Evolutionary conservation across 2,329 filamentous ascomycete species (phyloP).

Genomic region (Phialophora verrucosa): DNA sequence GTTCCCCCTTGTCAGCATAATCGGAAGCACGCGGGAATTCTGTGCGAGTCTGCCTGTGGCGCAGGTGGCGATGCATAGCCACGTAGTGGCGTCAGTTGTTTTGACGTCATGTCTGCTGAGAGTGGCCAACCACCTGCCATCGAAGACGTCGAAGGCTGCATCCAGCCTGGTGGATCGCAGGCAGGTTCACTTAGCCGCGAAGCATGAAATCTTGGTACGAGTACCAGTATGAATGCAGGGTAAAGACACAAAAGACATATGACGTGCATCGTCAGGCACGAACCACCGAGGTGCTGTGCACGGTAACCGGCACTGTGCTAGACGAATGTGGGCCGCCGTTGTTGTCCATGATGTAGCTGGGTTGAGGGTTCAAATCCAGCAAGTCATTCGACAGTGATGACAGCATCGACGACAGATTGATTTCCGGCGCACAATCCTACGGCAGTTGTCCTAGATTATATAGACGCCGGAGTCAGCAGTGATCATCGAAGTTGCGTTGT

Average conservation of each 20-base stretch:
- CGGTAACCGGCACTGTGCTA: neutral
- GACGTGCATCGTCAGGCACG: neutral
- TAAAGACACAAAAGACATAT: neutral
- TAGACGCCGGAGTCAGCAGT: neutral
- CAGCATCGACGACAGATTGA: neutral
- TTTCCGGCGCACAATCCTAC: neutral
- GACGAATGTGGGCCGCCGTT: neutral
- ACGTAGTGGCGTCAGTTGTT: neutral
- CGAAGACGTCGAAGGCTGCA: neutral
- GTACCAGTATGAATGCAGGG: neutral
- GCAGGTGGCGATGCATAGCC: neutral
- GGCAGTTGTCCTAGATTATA: neutral
- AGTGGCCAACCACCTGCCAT: too few species aligned
- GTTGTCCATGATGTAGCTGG: neutral
- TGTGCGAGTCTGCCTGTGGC: slow-evolving; percentile 1
- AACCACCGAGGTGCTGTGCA: neutral
- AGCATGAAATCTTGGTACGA: neutral
- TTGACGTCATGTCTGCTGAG: slow-evolving; percentile 26
- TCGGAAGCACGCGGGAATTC: slow-evolving; percentile 3
- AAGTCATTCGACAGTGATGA: slow-evolving; percentile 1
- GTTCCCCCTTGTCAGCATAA: slow-evolving; percentile 15
- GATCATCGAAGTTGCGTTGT: neutral
- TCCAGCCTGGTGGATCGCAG: neutral
- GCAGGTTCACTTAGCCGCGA: neutral
- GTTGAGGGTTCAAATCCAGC: neutral